phyloP scores from a whole-genome alignment of 2,329 filamentous ascomycete genomes.

The Knufia fluminis region DNA sequence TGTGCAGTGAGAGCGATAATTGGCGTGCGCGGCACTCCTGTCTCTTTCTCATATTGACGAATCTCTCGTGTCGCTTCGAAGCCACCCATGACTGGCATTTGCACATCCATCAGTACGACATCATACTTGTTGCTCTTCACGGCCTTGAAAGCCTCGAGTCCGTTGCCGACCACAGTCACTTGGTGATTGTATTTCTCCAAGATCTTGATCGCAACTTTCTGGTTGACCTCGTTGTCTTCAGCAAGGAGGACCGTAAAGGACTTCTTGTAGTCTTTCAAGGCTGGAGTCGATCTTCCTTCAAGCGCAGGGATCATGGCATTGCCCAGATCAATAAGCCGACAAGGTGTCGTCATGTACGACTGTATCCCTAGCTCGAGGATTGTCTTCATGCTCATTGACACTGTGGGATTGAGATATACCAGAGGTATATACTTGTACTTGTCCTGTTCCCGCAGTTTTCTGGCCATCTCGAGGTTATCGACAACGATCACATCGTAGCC shows the following conservation, averaged over 20 bases:
- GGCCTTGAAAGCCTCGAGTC: conserved; percentile 85
- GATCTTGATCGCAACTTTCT: conserved; percentile 91
- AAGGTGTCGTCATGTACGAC: conserved; percentile 98
- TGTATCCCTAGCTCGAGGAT: conserved; percentile 91
- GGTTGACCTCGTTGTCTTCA: conserved; percentile 96
- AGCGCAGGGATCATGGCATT: conserved; percentile 94
- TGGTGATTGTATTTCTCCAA: conserved; percentile 79
- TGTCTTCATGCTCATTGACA: conserved; percentile 86
- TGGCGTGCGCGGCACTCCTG: conserved; percentile 72
- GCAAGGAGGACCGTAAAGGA: conserved; percentile 92
- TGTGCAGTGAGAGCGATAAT: conserved; percentile 96
- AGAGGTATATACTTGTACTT: conserved; percentile 98
- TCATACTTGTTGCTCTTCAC: conserved; percentile 89
- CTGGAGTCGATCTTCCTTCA: conserved; percentile 84
- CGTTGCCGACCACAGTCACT: conserved; percentile 78
- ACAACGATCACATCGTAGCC: conserved; percentile 93
- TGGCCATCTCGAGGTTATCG: conserved; percentile 85
- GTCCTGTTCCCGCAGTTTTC: conserved; percentile 73
- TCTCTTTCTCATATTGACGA: conserved; percentile 79
- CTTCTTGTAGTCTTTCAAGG: conserved; percentile 84
- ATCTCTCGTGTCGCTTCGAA: conserved; percentile 98
- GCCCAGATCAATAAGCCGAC: conserved; percentile 83
- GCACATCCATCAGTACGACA: conserved; percentile 96
- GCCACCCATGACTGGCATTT: conserved; percentile 99
- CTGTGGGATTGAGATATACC: conserved; percentile 77